A percentile compares a stretch with the other conserved stretches of the same genome.
These are phyloP conservation scores for Amylostereum areolatum DNA, from an alignment of 1,284 basidiomycete genomes.

Conservation along the genomic window DNA sequence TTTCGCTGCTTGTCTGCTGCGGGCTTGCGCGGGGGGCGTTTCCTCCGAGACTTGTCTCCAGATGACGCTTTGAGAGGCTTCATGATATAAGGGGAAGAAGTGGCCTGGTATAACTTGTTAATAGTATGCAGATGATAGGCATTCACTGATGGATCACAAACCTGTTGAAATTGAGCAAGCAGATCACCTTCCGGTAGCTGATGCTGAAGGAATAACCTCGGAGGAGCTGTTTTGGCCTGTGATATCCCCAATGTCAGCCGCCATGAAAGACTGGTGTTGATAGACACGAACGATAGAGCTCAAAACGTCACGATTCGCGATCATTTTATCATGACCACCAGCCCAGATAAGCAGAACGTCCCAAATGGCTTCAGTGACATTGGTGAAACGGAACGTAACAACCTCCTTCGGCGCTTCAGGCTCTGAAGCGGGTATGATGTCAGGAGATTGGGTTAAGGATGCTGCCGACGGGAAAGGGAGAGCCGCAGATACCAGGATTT, in stretches of 20 bases:
- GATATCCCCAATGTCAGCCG: constrained; percentile 4
- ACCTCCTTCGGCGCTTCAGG: constrained; percentile 26
- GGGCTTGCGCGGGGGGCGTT: too few relatives aligned
- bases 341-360: constrained; percentile 53
- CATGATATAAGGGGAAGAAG: constrained; percentile 42
- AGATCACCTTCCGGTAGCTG: constrained; percentile 48
- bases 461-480: constrained; percentile 24
- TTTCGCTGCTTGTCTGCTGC: too few relatives aligned
- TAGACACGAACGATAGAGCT: constrained; percentile 32
- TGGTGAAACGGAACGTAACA: constrained; percentile 41
- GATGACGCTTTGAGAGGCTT: constrained; percentile 41
- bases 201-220: constrained; percentile 50
- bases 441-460: constrained; percentile 14
- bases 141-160: constrained; percentile 24
- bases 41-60: constrained; percentile 20
- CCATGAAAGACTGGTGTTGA: neutral
- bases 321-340: constrained; percentile 41
- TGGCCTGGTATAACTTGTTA: constrained; percentile 31
- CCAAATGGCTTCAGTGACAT: constrained; percentile 39
- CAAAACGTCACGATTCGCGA: constrained; percentile 36
- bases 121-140: neutral
- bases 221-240: constrained; percentile 28
- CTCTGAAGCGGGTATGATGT: constrained; percentile 6
- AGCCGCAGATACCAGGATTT: constrained; percentile 34
- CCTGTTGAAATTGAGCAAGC: constrained; percentile 51